These are phyloP conservation scores for Phialocephala subalpina DNA, from an alignment of 2,329 filamentous ascomycete genomes.

Conservation along the genomic window DNA sequence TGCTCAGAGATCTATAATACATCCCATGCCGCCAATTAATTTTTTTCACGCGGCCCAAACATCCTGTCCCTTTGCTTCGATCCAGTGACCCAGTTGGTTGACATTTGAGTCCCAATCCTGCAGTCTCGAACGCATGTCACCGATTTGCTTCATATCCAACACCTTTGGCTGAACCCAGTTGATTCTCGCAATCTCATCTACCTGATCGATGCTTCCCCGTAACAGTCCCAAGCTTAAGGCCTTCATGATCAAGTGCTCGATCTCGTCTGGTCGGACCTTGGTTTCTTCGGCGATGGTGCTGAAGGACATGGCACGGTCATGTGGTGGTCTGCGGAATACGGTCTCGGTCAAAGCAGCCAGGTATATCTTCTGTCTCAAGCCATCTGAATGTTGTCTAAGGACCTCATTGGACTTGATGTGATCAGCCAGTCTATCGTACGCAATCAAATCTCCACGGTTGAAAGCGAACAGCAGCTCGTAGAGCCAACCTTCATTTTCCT, in stretches of 20 bases:
- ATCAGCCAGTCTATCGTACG: constrained; percentile 83
- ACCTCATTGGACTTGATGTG: constrained; percentile 84
- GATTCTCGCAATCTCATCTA: constrained; percentile 91
- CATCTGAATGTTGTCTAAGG: constrained; percentile 79
- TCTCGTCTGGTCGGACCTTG: constrained; percentile 88
- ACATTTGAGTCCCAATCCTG: constrained; percentile 97
- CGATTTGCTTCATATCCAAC: constrained; percentile 93
- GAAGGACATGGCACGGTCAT: constrained; percentile 95
- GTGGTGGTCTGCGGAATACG: constrained; percentile 93
- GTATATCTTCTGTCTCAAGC: constrained; percentile 97
- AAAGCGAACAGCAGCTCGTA: constrained; percentile 97
- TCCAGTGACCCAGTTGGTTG: constrained; percentile 96
- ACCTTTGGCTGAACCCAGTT: constrained; percentile 99
- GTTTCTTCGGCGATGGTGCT: constrained; percentile 88
- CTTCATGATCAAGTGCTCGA: constrained; percentile 99
- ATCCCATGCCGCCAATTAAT: constrained; percentile 35
- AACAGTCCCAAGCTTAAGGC: constrained; percentile 92
- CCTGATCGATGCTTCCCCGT: constrained; percentile 93
- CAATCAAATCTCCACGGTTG: constrained; percentile 90
- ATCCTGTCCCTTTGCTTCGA: constrained; percentile 91
- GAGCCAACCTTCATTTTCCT: constrained; percentile 83
- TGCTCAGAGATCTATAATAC: constrained; percentile 42
- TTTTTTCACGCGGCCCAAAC: constrained; percentile 83
- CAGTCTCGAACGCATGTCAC: constrained; percentile 85
- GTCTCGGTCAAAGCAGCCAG: constrained; percentile 95